Evolutionary conservation across 345 rosid genomes (phyloP), one percentile per base, ranked within the genome.

Genomic region (Eucalyptus leucophloia): DNA sequence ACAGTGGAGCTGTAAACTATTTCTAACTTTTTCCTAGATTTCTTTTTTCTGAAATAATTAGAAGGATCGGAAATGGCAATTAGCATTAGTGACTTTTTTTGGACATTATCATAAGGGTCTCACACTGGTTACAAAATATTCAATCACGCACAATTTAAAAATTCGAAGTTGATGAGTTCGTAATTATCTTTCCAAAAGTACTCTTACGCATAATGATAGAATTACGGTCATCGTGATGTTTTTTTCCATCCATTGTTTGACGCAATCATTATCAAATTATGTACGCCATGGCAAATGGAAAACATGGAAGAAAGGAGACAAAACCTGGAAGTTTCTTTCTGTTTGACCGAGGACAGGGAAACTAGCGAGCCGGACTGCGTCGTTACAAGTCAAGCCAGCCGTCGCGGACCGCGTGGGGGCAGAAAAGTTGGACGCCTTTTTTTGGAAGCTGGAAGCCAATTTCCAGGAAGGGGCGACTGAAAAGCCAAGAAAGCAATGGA

Each of bases 21-120:
- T 19, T 11, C 23, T 12, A 0, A 77, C 14, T 3, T 37, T 72
- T 37, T 77, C 26, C 4, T 77, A 10, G 8, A 77, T 34, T 72
- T 37, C 5, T n/a, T 19, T 72, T 8, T 77, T 77, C 23, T 2
- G 28, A 0, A 3, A 37, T 37, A 77, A 77, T 21, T 37, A 77
- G 14, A 77, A 1, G 15, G 28, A 12, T 19, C 0, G 11, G 45
- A 2, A 37, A 18, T 3, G 42, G 1, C 1, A 7, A 69, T 34
- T 6, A 34, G 4, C 0, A 8, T 1, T 37, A 6, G 26, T 4
- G 45, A 10, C 3, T 72, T 0, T 21, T 7, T 37, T 0, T 21
- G 0, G 0, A 2, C 1, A 11, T 21, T 10, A 10, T 72, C 1
- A 19, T 37, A 72, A 21, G 8, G 2, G 28, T 40, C 12, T 21